Evolutionary conservation across 768 basidiomycete species (phyloP).

Genomic region (Russula emetica): DNA sequence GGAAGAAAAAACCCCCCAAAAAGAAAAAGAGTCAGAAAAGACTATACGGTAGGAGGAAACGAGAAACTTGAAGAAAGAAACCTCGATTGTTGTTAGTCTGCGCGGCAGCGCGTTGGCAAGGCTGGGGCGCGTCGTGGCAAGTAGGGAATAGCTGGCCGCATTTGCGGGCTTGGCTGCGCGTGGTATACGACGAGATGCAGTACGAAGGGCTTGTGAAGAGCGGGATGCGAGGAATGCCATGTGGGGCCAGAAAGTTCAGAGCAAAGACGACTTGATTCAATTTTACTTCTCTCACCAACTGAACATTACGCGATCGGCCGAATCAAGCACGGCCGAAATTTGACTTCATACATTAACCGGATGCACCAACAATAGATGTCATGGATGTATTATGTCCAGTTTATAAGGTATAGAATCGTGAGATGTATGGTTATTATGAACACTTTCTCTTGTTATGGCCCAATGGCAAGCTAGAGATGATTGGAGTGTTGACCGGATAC

Average conservation of each 20-base stretch:
- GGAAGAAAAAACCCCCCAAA: background rate
- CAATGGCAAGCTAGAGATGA: too few relatives aligned
- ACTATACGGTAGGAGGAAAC: background rate
- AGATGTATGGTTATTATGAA: too few relatives aligned
- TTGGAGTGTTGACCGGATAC: too few relatives aligned
- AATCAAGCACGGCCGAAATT: background rate
- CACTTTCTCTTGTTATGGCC: too few relatives aligned
- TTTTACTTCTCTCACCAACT: background rate
- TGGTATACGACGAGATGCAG: conserved; percentile 62
- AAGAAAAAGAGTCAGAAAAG: background rate
- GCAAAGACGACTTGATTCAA: background rate
- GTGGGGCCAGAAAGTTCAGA: conserved; percentile 24
- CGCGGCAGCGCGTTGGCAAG: conserved; percentile 28
- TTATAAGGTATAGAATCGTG: too few relatives aligned
- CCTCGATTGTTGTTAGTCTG: conserved; percentile 15
- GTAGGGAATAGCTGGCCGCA: conserved; percentile 62
- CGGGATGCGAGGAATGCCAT: conserved; percentile 66
- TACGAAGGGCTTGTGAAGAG: conserved; percentile 60
- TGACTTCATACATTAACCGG: too few relatives aligned
- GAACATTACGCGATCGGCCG: background rate
- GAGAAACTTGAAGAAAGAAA: background rate
- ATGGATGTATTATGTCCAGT: too few relatives aligned
- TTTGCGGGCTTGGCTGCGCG: conserved; percentile 47
- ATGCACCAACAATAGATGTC: too few relatives aligned
- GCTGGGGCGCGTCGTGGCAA: conserved; percentile 37